Evolutionary conservation across 495 filamentous ascomycete species (phyloP), one percentile per base, ranked within the genome.

Genomic region (Penicillium fimorum): DNA sequence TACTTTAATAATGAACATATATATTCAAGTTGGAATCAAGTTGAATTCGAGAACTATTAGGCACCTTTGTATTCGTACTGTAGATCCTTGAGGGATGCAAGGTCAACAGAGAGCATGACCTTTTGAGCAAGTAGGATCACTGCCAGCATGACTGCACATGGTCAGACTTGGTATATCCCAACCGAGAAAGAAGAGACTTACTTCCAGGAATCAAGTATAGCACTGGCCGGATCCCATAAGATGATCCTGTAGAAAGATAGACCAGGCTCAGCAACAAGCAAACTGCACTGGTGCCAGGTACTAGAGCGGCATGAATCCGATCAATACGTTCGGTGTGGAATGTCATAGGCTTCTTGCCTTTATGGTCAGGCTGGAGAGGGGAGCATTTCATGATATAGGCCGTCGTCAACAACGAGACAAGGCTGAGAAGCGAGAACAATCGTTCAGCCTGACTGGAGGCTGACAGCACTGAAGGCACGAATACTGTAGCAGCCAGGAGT

Each of bases 331-430:
- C 53, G 44, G 64, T 57, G 9, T 56, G 55, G 3, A 52, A 42
- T 1, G 24, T 58, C 18, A 69, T 41, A 8, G 69, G 57, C 48
- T 62, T 67, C 44, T 75, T 72, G 22, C 70, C 65, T 55, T 70
- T 72, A 20, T 54, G 58, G 50, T 71, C 74, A 47, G 58, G 62
- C n/a, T 63, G 62, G 13, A 68, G 57, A 25, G 76, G 71, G 32
- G 68, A 50, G 30, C 58, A 62, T 41, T 62, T 66, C 65, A 80
- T 78, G 12, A 64, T 72, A 55, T 76, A 89, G 0, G 82, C 80
- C 1, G 86, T 89, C 7, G 74, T 70, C 10, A 78, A 55, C 37
- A 91, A 72, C 4, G 85, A 89, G 17, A 82, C 70, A 1, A 89
- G 74, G 35, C 77, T 67, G 13, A 90, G 70, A 2, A 89, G 52